Evolutionary conservation across 73 alveolate genomes (phyloP).

Genomic region (Tetrahymena borealis): DNA sequence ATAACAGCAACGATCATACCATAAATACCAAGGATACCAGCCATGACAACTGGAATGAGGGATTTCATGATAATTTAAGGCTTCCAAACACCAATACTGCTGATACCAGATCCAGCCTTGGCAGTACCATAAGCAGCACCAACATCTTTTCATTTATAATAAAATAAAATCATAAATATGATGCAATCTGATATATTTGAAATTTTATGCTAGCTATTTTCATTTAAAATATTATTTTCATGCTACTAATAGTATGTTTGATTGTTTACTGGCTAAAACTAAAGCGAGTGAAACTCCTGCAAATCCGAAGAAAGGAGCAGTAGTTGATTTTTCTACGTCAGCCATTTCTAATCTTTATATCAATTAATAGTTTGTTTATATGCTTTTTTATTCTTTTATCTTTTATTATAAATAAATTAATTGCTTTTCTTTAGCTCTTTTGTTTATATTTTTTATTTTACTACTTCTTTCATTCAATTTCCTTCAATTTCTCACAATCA

Average conservation of each 20-base stretch:
- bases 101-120: conserved; percentile 88
- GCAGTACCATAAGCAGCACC: conserved; percentile 97
- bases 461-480: neutral
- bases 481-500: neutral
- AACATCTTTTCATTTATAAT: conserved; percentile 43
- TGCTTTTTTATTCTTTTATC: neutral
- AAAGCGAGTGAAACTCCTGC: conserved; percentile 94
- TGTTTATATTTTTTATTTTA: neutral
- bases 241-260: neutral
- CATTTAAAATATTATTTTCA: neutral
- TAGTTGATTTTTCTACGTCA: conserved; percentile 2
- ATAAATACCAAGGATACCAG: conserved; percentile 77
- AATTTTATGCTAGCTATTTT: neutral
- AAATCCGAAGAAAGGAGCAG: conserved; percentile 84
- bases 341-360: neutral
- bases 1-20: conserved; percentile 73
- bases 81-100: conserved; percentile 80
- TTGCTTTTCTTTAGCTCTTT: neutral
- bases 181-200: neutral
- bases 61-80: conserved; percentile 72
- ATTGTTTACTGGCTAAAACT: conserved; percentile 66
- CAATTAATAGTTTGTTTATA: neutral
- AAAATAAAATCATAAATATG: neutral
- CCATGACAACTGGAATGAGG: conserved; percentile 74
- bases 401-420: neutral